These are phyloP conservation scores for Catenaria anguillulae DNA, from an alignment of 371 early-diverging fungal species.

Conservation along the genomic window DNA sequence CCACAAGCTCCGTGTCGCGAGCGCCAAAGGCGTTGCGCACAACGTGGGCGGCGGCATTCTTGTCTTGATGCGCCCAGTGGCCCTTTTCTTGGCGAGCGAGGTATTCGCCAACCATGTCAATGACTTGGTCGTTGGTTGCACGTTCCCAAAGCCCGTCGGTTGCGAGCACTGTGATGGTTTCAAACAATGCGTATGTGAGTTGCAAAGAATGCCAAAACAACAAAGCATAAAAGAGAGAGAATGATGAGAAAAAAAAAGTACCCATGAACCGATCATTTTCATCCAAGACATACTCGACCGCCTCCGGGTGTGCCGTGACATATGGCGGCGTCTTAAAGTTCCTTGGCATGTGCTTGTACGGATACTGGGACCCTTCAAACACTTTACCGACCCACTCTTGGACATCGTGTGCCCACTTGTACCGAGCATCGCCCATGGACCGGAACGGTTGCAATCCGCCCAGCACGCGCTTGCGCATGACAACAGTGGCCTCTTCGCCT, in stretches of 20 bases:
- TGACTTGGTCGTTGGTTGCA: slow-evolving; percentile 52
- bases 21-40: slow-evolving; percentile 63
- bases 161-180: slow-evolving; percentile 74
- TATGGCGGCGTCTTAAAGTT: slow-evolving; percentile 80
- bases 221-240: not conserved
- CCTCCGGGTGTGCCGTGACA: slow-evolving; percentile 75
- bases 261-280: not conserved
- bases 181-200: too few relatives aligned
- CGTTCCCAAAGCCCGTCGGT: slow-evolving; percentile 91
- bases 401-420: slow-evolving; percentile 28
- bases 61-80: slow-evolving; percentile 22
- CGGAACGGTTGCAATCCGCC: slow-evolving; percentile 63
- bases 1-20: slow-evolving; percentile 19
- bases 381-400: slow-evolving; percentile 6
- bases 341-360: slow-evolving; percentile 40
- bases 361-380: slow-evolving; percentile 8
- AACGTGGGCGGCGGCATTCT: slow-evolving; percentile 73
- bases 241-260: slow-evolving; percentile 5
- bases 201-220: too few relatives aligned
- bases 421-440: slow-evolving; percentile 65
- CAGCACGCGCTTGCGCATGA: slow-evolving; percentile 47
- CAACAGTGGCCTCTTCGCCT: slow-evolving; percentile 42
- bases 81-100: slow-evolving; percentile 4
- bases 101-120: slow-evolving; percentile 36
- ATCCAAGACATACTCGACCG: slow-evolving; percentile 19